Conservation (phyloP, 129 eudicot genomes). For the Kitagawia praeruptora region DNA sequence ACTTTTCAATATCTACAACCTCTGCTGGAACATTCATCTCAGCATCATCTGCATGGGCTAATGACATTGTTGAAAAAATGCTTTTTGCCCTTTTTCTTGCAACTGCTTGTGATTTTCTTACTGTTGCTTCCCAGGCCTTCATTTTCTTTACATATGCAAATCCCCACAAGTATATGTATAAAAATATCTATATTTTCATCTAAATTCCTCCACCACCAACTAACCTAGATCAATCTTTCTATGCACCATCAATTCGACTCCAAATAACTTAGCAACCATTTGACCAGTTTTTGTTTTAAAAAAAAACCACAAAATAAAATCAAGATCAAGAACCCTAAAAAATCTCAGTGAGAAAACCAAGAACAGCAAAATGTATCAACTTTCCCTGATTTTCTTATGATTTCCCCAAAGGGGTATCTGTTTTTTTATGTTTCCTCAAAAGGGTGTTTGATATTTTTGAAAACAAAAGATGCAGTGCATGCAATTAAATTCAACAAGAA, state of each 20-base stretch:
- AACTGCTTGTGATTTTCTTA: slow-evolving; percentile 10
- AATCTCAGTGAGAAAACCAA: not conserved
- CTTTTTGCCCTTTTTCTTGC: slow-evolving; percentile 36
- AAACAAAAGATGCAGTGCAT: slow-evolving; percentile 3
- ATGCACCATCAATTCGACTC: slow-evolving; percentile 26
- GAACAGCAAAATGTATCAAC: not conserved
- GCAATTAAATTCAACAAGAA: not conserved
- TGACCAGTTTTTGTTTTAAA: not conserved
- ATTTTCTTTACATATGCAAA: not conserved
- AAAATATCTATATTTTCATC: not conserved
- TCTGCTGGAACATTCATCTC: slow-evolving; percentile 29
- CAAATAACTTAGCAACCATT: slow-evolving; percentile 25
- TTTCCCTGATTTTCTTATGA: not conserved
- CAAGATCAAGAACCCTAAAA: slow-evolving; percentile 3
- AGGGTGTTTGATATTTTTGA: slow-evolving; percentile 21
- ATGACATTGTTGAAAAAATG: slow-evolving; percentile 75
- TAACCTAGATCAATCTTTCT: slow-evolving; percentile 35
- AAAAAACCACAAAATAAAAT: not conserved
- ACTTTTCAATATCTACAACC: slow-evolving; percentile 33
- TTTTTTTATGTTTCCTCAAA: slow-evolving; percentile 11
- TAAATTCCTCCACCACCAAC: not conserved
- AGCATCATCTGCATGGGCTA: slow-evolving; percentile 75
- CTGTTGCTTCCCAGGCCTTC: slow-evolving; percentile 28
- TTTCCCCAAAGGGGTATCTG: not conserved
- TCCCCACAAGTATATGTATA: not conserved